Evolutionary conservation across 805 yeast genomes (phyloP), one percentile per base, ranked within the genome.

Genomic region (Starmerella geochares): DNA sequence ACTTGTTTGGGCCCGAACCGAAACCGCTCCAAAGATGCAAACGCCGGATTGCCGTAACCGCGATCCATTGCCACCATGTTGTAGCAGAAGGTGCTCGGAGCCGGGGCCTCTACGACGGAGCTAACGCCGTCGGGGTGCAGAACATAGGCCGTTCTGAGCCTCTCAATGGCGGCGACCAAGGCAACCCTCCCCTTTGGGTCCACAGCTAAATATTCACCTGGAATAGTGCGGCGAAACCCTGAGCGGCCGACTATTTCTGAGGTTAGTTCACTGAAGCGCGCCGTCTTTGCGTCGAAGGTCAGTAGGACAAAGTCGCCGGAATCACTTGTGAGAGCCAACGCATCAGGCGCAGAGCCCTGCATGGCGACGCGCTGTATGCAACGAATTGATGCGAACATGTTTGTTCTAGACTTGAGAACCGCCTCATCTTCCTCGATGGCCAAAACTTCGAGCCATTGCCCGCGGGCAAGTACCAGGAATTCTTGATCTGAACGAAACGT

Each of bases 11-110:
- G 36, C 3, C 46, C 56, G 32, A 16, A 67, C 6, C 69, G 60
- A 50, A 77, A 81, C 7, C 76, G 66, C 60, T 90, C 97, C 7
- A 92, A 65, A 0, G 88, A 74, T 0, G 86, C 94, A 73, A 88
- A 90, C 9, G 78, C 62, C 0, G 97, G 97, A 60, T 86, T 87
- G 17, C 83, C 92, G 62, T 73, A 81, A 0, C 81, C 84, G 2
- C 81, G 82, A 61, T 87, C 94, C 43, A 90, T 61, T 0, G 83
- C 81, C 16, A 75, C 65, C 2, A 80, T 59, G 14, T 64, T 64
- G 28, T 82, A 67, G 0, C 87, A 78, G 8, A 86, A 60, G 0
- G 66, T 37, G 40, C 46, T 68, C 23, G 48, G 36, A 13, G 28
- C 27, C 3, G 36, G 16, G 5, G 39, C 46, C 3, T 49, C 49